Base-by-base conservation (phyloP, 306 rosid genomes). In the Rosa persica region DNA sequence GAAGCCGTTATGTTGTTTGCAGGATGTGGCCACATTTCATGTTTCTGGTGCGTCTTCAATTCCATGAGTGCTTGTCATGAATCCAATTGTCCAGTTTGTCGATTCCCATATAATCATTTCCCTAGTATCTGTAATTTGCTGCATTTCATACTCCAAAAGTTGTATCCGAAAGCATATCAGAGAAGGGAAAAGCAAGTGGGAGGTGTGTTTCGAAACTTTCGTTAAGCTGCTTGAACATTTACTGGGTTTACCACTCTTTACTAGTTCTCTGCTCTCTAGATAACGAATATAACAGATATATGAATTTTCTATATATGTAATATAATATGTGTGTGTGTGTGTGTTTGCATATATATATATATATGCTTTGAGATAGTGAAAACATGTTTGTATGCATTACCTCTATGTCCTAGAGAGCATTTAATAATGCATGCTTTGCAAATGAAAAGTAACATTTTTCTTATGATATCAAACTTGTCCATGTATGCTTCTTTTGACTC, bases 11-110 rank as follows among this genome's bases (percentile, higher is more conserved):
- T 40, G 77, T 40, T 44, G 49, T 20, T 82, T 82, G 84, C 97
- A 94, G 98, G 91, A 74, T 92, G 98, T 86, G 97, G 97, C 81
- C 97, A 94, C 51, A 46, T 92, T 79, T 90, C 92, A 20, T 94
- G 98, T 76, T 92, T 94, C 81, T 94, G 98, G 98, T 94, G 98
- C 69, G 98, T 90, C 77, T 81, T 86, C 80, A 74, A 51, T 5
- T 86, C 93, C 67, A 94, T 94, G 98, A 74, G 10, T 74, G 23
- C 58, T 25, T 2, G 4, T 19, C 65, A 71, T 1, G 94, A 88
- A 67, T 94, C 98, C 44, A 89, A 76, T 75, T 94, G 98, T 83
- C 93, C 98, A 23, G 71, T 82, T 69, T 92, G 97, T 82, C 79
- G 97, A 83, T 69, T 81, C 82, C 81, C 89, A 11, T 94, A 90